These are phyloP conservation scores for Cyclotella distinguenda DNA, from an alignment of 108 stramenopile genomes.

Conservation along the genomic window DNA sequence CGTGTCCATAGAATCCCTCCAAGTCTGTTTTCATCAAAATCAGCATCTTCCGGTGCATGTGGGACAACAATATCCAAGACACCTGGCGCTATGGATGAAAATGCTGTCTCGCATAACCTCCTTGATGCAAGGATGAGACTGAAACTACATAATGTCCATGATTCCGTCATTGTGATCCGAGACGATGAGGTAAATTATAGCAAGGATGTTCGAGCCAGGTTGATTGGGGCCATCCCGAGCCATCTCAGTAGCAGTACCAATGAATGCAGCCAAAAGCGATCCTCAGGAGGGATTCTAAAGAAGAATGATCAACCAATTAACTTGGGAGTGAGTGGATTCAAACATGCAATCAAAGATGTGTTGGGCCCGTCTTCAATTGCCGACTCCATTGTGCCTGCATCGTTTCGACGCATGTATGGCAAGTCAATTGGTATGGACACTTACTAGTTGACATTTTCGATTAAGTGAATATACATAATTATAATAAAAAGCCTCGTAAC, in stretches of 20 bases:
- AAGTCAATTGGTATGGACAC: constrained; percentile 2
- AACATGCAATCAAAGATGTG: not conserved
- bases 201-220: constrained; percentile 4
- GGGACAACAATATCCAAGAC: not conserved
- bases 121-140: no score
- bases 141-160: not conserved
- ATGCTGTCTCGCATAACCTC: no score
- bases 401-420: constrained; percentile 16
- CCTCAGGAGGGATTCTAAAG: not conserved
- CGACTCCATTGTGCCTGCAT: constrained; percentile 9
- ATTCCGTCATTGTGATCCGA: constrained; percentile 16
- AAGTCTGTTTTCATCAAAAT: not conserved
- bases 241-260: not conserved
- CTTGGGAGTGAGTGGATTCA: no score
- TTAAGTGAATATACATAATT: no score
- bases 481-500: no score
- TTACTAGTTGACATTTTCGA: not conserved
- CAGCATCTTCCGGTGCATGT: not conserved
- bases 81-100: no score
- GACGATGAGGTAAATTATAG: constrained; percentile 20
- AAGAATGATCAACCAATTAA: not conserved
- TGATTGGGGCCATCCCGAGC: not conserved
- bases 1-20: constrained; percentile 1
- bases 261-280: not conserved
- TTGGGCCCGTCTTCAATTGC: not conserved